phyloP scores from a whole-genome alignment of 495 filamentous ascomycete genomes.

The Cercophora scortea region DNA sequence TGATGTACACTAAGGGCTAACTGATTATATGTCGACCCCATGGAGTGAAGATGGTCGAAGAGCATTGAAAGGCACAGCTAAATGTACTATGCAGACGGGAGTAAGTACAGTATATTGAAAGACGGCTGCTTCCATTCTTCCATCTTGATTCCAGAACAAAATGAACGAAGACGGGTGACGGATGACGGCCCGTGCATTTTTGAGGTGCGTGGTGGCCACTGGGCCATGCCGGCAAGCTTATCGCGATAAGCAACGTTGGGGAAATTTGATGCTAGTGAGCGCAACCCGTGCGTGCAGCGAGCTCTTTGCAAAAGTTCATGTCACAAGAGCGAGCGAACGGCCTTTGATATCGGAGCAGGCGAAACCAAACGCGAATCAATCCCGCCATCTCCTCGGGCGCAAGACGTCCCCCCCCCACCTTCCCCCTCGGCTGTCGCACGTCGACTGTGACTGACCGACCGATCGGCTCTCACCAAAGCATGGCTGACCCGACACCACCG shows the following conservation, averaged over 20 bases:
- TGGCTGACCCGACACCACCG: constrained; percentile 20
- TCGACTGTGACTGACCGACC: not conserved
- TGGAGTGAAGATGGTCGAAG: no score
- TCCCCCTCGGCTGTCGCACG: not conserved
- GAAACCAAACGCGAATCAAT: not conserved
- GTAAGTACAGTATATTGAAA: no score
- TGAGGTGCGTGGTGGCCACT: not conserved
- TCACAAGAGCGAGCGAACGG: not conserved
- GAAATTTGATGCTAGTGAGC: not conserved
- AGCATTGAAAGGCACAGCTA: no score
- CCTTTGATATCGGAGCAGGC: not conserved
- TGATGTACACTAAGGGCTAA: no score
- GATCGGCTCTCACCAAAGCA: not conserved
- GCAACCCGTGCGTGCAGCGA: not conserved
- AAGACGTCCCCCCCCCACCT: not conserved
- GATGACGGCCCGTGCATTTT: not conserved
- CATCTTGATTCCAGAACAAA: no score
- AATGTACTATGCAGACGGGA: no score
- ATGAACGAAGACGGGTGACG: no score
- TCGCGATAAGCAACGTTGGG: not conserved
- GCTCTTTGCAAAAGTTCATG: not conserved
- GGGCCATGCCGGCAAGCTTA: no score
- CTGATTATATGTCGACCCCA: no score
- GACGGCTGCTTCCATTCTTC: no score
- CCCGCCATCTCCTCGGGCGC: not conserved